Evolutionary conservation across 441 rosid genomes (phyloP).

Genomic region (Erysimum cheiri): DNA sequence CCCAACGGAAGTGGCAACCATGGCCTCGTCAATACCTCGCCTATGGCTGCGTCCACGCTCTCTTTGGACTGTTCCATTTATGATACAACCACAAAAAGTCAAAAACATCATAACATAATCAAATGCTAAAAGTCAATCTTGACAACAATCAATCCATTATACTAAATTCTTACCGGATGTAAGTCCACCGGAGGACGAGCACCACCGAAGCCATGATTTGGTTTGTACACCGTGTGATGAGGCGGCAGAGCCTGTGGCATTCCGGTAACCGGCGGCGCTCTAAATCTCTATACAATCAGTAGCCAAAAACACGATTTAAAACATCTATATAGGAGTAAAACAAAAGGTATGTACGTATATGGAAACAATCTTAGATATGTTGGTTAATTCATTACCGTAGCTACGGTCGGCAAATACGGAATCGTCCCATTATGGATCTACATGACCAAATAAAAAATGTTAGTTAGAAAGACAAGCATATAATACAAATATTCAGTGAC

Average conservation of each 20-base stretch:
- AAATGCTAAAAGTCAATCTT: constrained; percentile 20
- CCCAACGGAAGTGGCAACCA: constrained; percentile 92
- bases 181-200: constrained; percentile 64
- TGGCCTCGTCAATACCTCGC: constrained; percentile 86
- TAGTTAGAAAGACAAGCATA: neutral
- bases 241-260: constrained; percentile 51
- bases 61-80: constrained; percentile 61
- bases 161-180: constrained; percentile 59
- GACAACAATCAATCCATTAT: constrained; percentile 1
- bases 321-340: neutral
- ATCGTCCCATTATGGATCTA: constrained; percentile 60
- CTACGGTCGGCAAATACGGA: constrained; percentile 53
- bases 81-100: neutral
- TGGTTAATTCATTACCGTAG: constrained; percentile 54
- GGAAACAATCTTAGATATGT: constrained; percentile 24
- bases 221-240: constrained; percentile 61
- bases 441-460: constrained; percentile 14
- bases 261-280: constrained; percentile 51
- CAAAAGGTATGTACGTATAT: neutral
- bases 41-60: constrained; percentile 86
- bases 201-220: constrained; percentile 41
- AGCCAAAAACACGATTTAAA: neutral
- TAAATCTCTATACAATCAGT: constrained; percentile 52
- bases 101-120: constrained; percentile 15
- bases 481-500: neutral